A percentile compares a stretch with the other conserved stretches of the same genome.
Conservation (phyloP, 257 asterid species). For the Solanum okadae region DNA sequence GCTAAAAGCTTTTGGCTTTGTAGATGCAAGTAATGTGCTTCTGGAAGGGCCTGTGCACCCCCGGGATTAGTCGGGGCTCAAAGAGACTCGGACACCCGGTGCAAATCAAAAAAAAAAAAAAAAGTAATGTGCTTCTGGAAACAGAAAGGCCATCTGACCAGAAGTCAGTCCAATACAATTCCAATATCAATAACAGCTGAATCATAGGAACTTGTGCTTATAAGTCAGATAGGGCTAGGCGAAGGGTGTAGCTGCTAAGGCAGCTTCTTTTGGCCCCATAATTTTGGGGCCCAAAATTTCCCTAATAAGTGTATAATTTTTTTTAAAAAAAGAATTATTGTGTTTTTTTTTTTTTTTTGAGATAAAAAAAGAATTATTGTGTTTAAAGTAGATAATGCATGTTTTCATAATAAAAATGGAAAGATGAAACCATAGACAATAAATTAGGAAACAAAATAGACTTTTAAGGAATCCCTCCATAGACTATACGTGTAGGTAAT, state of each 20-base stretch:
- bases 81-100: too few relatives aligned
- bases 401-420: not conserved
- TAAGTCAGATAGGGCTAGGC: not conserved
- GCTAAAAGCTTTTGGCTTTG: not conserved
- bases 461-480: not conserved
- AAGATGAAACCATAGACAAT: not conserved
- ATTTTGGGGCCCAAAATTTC: not conserved
- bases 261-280: not conserved
- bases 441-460: not conserved
- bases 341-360: too few relatives aligned
- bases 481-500: not conserved
- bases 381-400: not conserved
- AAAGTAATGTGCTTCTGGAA: not conserved
- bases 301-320: not conserved
- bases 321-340: not conserved
- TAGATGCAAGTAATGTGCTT: not conserved
- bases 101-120: too few relatives aligned
- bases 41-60: too few relatives aligned
- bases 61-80: too few relatives aligned
- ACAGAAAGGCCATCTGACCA: not conserved
- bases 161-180: not conserved
- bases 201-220: not conserved
- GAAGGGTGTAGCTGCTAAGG: not conserved
- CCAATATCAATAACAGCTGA: not conserved
- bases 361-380: rapidly evolving